Evolutionary conservation across 345 rosid genomes (phyloP).

Genomic region (Euclidium syriacum): DNA sequence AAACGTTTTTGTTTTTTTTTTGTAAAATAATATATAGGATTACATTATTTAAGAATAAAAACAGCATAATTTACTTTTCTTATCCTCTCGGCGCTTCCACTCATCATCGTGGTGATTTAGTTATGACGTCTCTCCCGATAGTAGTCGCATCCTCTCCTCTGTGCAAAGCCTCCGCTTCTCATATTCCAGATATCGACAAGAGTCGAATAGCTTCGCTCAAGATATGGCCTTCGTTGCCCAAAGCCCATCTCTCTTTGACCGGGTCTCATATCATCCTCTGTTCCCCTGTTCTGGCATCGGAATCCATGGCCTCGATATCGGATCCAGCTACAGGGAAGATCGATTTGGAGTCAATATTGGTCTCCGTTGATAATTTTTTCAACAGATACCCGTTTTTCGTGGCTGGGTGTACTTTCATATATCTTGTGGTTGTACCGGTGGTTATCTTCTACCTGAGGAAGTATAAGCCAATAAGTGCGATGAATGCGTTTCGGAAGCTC

Average conservation of each 20-base stretch:
- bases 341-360: slow-evolving; percentile 56
- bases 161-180: not conserved
- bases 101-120: not conserved
- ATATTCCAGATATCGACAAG: not conserved
- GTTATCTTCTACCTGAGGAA: slow-evolving; percentile 53
- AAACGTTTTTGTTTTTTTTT: slow-evolving; percentile 2
- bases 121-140: slow-evolving; percentile 22
- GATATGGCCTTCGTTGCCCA: slow-evolving; percentile 2
- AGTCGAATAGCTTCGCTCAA: not conserved
- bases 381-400: slow-evolving; percentile 85
- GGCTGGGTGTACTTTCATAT: slow-evolving; percentile 70
- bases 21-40: slow-evolving; percentile 31
- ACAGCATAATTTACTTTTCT: not conserved
- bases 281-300: slow-evolving; percentile 57
- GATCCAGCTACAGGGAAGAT: slow-evolving; percentile 45
- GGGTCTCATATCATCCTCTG: slow-evolving; percentile 34
- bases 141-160: slow-evolving; percentile 22
- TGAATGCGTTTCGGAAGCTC: slow-evolving; percentile 64
- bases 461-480: slow-evolving; percentile 59
- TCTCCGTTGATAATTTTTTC: slow-evolving; percentile 67
- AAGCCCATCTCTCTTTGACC: slow-evolving; percentile 40
- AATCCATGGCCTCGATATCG: slow-evolving; percentile 30
- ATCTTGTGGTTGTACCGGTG: slow-evolving; percentile 67
- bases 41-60: slow-evolving; percentile 2
- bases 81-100: slow-evolving; percentile 22